Evolutionary conservation across 2,329 filamentous ascomycete genomes (phyloP), one percentile per base, ranked within the genome.

Genomic region (Pseudogymnoascus sp.): DNA sequence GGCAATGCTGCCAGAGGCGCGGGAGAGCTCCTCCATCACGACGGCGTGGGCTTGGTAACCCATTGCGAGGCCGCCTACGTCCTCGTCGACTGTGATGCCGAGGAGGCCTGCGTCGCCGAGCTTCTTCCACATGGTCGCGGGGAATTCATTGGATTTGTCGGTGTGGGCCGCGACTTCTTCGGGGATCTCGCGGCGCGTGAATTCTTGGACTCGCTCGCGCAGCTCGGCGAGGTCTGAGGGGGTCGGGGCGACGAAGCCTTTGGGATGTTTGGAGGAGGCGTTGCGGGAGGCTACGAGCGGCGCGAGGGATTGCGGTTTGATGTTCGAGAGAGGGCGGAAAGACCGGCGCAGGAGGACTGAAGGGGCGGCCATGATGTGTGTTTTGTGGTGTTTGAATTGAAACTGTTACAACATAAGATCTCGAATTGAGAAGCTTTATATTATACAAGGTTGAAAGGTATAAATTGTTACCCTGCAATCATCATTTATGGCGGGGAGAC

Each of bases 21-120:
- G 83, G 61, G 89, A 94, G 41, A 99, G 80, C 78, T 97, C 94
- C 76, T 99, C 94, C 85, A 97, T 89, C 50, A 97, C 91, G 6
- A 96, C 79, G 71, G 91, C 96, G 76, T 99, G 94, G 47, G 94
- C 93, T 77, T 97, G 93, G 75, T 97, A 99, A 9, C 94, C 94
- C 85, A 97, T 88, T 1, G 81, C 90, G 50, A 97, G 75, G 2
- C 93, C 94, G 37, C 94, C 94, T 59, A 94, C 91, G 61, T 91
- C 88, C 75, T 96, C 91, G 70, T 96, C 90, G 16, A 91, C 94
- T 7, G 94, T 97, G 69, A 97, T 90, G 62, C 94, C 94, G 28
- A 97, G 81, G 67, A 97, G 88, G 6, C 89, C 94, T 34, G 94
- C 94, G 65, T 91, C 88, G 64, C 94, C 94, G 58, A 99, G 79